phyloP scores from a whole-genome alignment of 1,284 basidiomycete genomes.

The Bjerkandera adusta region DNA sequence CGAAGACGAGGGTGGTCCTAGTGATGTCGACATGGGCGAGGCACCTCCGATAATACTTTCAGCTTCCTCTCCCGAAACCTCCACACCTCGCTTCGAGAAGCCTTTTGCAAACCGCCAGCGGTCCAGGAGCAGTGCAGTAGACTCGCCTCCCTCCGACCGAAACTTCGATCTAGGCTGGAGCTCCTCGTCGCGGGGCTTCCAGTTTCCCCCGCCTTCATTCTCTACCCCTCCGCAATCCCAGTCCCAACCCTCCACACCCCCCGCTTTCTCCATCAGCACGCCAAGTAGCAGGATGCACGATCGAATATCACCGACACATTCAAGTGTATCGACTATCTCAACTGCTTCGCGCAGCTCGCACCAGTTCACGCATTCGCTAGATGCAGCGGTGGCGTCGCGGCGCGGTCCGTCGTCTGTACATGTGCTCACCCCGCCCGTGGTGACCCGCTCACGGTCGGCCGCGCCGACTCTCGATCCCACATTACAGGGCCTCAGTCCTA shows the following conservation, averaged over 20 bases:
- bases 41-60: conserved; percentile 24
- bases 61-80: conserved; percentile 27
- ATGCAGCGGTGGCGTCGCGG: conserved; percentile 36
- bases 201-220: conserved; percentile 34
- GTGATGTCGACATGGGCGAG: too few relatives aligned
- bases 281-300: conserved; percentile 21
- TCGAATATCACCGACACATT: conserved; percentile 33
- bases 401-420: conserved; percentile 33
- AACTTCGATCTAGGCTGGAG: conserved; percentile 35
- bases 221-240: too few relatives aligned
- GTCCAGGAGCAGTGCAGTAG: conserved; percentile 42
- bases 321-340: conserved; percentile 32
- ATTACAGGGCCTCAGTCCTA: conserved; percentile 10
- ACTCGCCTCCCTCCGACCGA: conserved; percentile 20
- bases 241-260: conserved; percentile 11
- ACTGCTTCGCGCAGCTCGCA: conserved; percentile 35
- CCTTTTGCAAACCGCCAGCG: conserved; percentile 36
- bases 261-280: conserved; percentile 22
- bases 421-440: conserved; percentile 34
- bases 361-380: conserved; percentile 53
- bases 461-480: conserved; percentile 39
- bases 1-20: conserved; percentile 3
- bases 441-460: conserved; percentile 50
- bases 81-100: conserved; percentile 15
- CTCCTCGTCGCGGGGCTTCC: conserved; percentile 41